Evolutionary conservation across 2,329 filamentous ascomycete species (phyloP).

Genomic region (Pyricularia sp.): DNA sequence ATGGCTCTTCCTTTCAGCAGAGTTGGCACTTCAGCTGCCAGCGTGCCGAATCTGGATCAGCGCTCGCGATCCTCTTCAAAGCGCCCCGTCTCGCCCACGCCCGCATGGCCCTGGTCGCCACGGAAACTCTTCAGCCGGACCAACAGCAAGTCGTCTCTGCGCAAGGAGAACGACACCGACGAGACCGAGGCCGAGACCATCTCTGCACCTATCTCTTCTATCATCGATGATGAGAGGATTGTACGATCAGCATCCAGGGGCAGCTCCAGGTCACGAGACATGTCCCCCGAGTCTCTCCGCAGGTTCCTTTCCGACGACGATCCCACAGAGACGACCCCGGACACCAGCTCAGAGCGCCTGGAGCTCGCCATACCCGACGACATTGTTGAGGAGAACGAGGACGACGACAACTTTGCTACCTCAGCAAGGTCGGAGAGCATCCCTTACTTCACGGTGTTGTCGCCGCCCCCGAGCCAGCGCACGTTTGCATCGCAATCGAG

Average conservation of each 20-base stretch:
- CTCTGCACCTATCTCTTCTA: slow-evolving; percentile 4
- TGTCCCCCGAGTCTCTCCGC: slow-evolving; percentile 46
- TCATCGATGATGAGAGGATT: slow-evolving; percentile 21
- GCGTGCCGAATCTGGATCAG: background rate
- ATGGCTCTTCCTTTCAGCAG: slow-evolving; percentile 25
- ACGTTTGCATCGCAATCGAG: slow-evolving; percentile 17
- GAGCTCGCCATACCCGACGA: slow-evolving; percentile 35
- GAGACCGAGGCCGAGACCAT: slow-evolving; percentile 13
- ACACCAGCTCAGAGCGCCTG: slow-evolving; percentile 9
- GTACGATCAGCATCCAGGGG: slow-evolving; percentile 26
- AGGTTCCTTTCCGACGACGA: slow-evolving; percentile 38
- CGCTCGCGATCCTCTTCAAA: slow-evolving; percentile 16
- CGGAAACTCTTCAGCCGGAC: slow-evolving; percentile 38
- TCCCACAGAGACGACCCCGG: slow-evolving; percentile 22
- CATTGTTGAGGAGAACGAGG: slow-evolving; percentile 40
- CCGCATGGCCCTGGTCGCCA: slow-evolving; percentile 34
- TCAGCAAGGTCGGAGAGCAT: slow-evolving; percentile 35
- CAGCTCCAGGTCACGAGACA: slow-evolving; percentile 33
- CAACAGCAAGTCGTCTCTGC: slow-evolving; percentile 13
- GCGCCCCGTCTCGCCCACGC: slow-evolving; percentile 37
- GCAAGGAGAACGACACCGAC: slow-evolving; percentile 14
- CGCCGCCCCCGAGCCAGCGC: slow-evolving; percentile 42
- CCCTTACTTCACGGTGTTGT: slow-evolving; percentile 35
- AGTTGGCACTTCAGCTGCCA: slow-evolving; percentile 21
- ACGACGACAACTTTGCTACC: slow-evolving; percentile 55